Conservation (phyloP, 2,329 filamentous ascomycete genomes). For the Macrophomina pseudophaseolina region DNA sequence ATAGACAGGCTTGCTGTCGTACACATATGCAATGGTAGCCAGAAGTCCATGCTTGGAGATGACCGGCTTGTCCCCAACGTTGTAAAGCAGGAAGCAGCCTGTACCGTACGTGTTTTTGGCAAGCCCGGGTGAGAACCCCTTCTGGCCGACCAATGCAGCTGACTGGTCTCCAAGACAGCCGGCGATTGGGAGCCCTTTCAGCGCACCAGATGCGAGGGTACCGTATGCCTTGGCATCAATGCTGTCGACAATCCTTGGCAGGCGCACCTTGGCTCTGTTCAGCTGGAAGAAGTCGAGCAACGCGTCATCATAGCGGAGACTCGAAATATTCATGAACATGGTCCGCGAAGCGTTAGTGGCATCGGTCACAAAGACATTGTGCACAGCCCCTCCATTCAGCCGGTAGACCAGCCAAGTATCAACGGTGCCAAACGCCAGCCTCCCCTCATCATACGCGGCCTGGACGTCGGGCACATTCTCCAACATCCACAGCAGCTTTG, state of each 20-base stretch:
- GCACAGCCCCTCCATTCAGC: slow-evolving; percentile 70
- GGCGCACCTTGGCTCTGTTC: slow-evolving; percentile 67
- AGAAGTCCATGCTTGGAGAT: slow-evolving; percentile 78
- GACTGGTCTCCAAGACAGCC: slow-evolving; percentile 83
- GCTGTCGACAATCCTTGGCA: slow-evolving; percentile 78
- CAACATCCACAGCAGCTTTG: slow-evolving; percentile 81
- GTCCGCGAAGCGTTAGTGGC: slow-evolving; percentile 81
- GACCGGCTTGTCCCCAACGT: slow-evolving; percentile 78
- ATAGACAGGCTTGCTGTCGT: slow-evolving; percentile 72
- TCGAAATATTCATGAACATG: slow-evolving; percentile 87
- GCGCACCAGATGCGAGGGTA: slow-evolving; percentile 62
- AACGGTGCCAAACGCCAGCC: slow-evolving; percentile 78
- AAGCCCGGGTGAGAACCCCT: slow-evolving; percentile 76
- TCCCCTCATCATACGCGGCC: slow-evolving; percentile 71
- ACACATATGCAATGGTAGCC: slow-evolving; percentile 79
- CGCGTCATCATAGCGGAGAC: slow-evolving; percentile 73
- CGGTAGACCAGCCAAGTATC: slow-evolving; percentile 83
- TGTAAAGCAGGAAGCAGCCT: slow-evolving; percentile 82
- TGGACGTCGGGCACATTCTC: slow-evolving; percentile 69
- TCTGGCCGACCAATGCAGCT: slow-evolving; percentile 78
- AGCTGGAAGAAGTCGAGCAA: slow-evolving; percentile 78
- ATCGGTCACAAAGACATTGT: slow-evolving; percentile 75
- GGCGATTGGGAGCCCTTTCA: slow-evolving; percentile 71
- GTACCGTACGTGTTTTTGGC: slow-evolving; percentile 89
- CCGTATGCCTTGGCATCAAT: slow-evolving; percentile 74